A percentile compares a stretch with the other conserved stretches of the same genome.
phyloP scores from a whole-genome alignment of 495 filamentous ascomycete genomes.

The Podospora appendiculata region DNA sequence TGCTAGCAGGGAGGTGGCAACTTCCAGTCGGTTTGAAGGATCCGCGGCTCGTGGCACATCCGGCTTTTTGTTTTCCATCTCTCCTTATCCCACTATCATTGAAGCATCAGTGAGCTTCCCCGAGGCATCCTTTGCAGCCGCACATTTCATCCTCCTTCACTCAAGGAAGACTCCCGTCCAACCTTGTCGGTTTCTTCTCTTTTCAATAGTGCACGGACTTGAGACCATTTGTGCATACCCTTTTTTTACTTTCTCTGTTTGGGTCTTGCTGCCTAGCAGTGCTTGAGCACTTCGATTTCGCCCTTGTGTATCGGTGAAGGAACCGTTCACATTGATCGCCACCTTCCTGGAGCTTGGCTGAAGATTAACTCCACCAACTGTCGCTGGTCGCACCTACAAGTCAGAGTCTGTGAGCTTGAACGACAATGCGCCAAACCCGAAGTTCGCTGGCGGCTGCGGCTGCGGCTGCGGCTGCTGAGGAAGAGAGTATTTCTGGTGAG shows the following conservation, averaged over 20 bases:
- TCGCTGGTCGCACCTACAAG: neutral
- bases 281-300: neutral
- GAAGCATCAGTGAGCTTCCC: neutral
- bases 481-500: constrained; percentile 9
- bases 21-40: neutral
- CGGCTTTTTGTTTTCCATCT: neutral
- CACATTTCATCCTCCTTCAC: neutral
- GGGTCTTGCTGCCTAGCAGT: neutral
- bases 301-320: neutral
- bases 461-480: neutral
- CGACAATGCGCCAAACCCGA: constrained; percentile 17
- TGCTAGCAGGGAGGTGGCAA: neutral
- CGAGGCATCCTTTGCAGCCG: neutral
- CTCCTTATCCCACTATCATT: neutral
- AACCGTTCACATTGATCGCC: neutral
- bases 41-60: neutral
- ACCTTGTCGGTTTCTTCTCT: neutral
- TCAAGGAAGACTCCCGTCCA: neutral
- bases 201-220: neutral
- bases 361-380: neutral
- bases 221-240: neutral
- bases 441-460: constrained; percentile 14
- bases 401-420: neutral
- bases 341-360: neutral
- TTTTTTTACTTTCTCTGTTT: neutral